Base-by-base conservation (phyloP, 306 rosid genomes). In the Prunus mongolica region DNA sequence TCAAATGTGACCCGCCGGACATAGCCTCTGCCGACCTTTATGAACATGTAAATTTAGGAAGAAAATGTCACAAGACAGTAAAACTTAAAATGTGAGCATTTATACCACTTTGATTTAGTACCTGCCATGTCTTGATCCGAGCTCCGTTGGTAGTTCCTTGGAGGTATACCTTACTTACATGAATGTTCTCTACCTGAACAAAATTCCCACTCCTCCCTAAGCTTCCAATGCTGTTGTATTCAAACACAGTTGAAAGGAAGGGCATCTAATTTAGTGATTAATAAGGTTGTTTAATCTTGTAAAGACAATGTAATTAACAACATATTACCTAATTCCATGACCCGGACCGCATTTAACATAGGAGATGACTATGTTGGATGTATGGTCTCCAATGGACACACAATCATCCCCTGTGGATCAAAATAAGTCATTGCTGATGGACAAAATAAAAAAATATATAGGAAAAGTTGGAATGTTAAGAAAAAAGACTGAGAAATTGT, bases 41-140 rank as follows among this genome's bases (percentile, higher is more conserved):
- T 32, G 34, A 18, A 66, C 12, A 51, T 25, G 57, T 34, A 6
- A 34, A 34, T 34, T 34, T 67, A 30, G 10, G 18, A 54, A 20
- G 4, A 62, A 41, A 25, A 45, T 70, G 74, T 19, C 24, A 10
- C 1, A n/a, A 32, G 24, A 34, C 65, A 12, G 1, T 24, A n/a
- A 61, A 28, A 15, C 14, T 30, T 62, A 16, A 62, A 61, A 2
- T 34, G 41, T 1, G 11, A 14, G 45, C 19, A 28, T 28, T 3
- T 62, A 34, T 34, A 34, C 41, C 41, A 34, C 55, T 50, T 28
- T 52, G 3, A 8, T 27, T 12, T 1, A 7, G 28, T 79, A 84
- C 84, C 77, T 84, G 86, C 84, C 82, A 84, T 34, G 90, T 78
- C 75, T 84, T 84, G 75, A 84, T 84, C 64, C 84, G 80, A 69